These are phyloP conservation scores for Candida vaughaniae DNA, from an alignment of 805 yeast genomes.

Conservation along the genomic window DNA sequence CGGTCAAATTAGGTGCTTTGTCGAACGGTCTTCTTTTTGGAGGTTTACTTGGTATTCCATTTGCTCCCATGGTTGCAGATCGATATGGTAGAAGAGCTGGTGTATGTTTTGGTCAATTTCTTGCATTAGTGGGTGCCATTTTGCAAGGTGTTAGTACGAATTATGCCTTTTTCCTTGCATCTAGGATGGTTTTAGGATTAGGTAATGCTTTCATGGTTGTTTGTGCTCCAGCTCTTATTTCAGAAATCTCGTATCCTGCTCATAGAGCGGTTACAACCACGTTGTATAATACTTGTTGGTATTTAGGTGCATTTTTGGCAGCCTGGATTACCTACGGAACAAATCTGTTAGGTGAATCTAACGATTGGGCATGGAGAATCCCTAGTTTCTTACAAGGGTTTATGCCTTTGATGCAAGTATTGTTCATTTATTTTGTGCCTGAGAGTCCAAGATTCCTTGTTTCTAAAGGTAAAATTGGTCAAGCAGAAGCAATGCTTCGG, in stretches of 20 bases:
- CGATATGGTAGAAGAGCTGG: slow-evolving; percentile 38
- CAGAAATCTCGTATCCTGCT: slow-evolving; percentile 50
- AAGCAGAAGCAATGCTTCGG: slow-evolving; percentile 42
- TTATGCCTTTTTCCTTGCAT: slow-evolving; percentile 38
- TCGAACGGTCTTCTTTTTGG: slow-evolving; percentile 45
- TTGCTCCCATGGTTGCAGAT: slow-evolving; percentile 32
- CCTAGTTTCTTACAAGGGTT: slow-evolving; percentile 53
- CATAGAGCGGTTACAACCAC: slow-evolving; percentile 42
- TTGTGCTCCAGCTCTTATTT: slow-evolving; percentile 46
- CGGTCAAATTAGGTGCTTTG: slow-evolving; percentile 38
- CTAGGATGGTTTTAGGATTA: slow-evolving; percentile 49
- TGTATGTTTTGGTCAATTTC: slow-evolving; percentile 22
- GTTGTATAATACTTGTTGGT: slow-evolving; percentile 51
- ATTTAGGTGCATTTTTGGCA: slow-evolving; percentile 51
- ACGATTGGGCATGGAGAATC: slow-evolving; percentile 50
- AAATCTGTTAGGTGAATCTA: slow-evolving; percentile 17
- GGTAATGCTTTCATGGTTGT: slow-evolving; percentile 42
- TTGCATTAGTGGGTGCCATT: slow-evolving; percentile 31
- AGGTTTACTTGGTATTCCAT: slow-evolving; percentile 25
- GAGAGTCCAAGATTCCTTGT: slow-evolving; percentile 50
- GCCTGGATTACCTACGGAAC: slow-evolving; percentile 53
- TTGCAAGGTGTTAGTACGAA: slow-evolving; percentile 35
- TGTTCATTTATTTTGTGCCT: slow-evolving; percentile 39
- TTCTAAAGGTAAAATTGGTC: slow-evolving; percentile 37
- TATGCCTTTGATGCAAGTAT: slow-evolving; percentile 43